A percentile compares a stretch with the other conserved stretches of the same genome.
phyloP scores from a whole-genome alignment of 129 eudicot genomes.

The Flaveria sonorensis region DNA sequence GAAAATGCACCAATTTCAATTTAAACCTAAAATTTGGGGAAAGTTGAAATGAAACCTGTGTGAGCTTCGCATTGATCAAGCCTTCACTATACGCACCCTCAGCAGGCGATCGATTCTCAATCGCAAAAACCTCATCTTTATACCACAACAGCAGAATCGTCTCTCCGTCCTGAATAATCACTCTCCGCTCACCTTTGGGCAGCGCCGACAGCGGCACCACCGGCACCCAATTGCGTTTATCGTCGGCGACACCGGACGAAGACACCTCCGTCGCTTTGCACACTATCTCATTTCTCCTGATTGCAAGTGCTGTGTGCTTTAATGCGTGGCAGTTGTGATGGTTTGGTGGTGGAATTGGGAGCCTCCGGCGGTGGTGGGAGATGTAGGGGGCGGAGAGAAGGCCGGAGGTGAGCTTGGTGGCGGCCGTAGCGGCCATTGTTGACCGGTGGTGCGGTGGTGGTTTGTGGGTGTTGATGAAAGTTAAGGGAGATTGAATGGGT shows the following conservation, averaged over 20 bases:
- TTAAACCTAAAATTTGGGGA: neutral
- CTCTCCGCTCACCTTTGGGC: slow-evolving; percentile 94
- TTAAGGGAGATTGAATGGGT: slow-evolving; percentile 15
- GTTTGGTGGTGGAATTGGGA: slow-evolving; percentile 13
- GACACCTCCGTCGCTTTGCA: slow-evolving; percentile 75
- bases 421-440: slow-evolving; percentile 57
- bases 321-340: slow-evolving; percentile 2
- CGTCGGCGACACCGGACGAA: slow-evolving; percentile 35
- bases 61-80: slow-evolving; percentile 88
- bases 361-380: slow-evolving; percentile 41
- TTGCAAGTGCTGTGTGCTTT: slow-evolving; percentile 3
- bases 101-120: slow-evolving; percentile 94
- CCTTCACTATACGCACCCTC: slow-evolving; percentile 97
- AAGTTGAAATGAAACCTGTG: slow-evolving; percentile 62
- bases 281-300: slow-evolving; percentile 13
- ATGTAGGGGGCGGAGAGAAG: slow-evolving; percentile 48
- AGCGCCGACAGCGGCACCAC: slow-evolving; percentile 93
- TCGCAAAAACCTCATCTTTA: slow-evolving; percentile 75
- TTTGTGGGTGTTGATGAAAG: neutral
- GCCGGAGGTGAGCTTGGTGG: slow-evolving; percentile 57
- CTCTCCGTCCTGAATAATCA: slow-evolving; percentile 85
- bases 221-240: slow-evolving; percentile 76
- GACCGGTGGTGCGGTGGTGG: neutral
- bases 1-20: neutral
- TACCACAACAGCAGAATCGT: slow-evolving; percentile 82